phyloP scores from a whole-genome alignment of 2,329 filamentous ascomycete genomes.

The Talaromyces rugulosus region DNA sequence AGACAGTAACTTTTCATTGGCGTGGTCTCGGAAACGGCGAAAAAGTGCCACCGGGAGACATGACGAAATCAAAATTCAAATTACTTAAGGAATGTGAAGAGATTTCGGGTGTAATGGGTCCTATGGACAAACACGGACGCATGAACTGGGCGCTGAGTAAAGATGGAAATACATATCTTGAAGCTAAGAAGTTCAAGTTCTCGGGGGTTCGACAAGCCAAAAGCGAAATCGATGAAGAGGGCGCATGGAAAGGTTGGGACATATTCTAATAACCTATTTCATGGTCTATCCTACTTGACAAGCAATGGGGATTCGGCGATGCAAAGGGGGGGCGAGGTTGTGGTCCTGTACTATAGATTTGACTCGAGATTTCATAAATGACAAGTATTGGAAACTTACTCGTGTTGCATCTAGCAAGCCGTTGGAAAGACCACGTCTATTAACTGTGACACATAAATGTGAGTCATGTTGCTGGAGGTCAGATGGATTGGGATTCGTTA shows the following conservation, averaged over 20 bases:
- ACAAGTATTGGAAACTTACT: neutral
- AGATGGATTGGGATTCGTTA: neutral
- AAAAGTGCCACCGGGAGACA: too few species aligned
- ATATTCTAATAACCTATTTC: neutral
- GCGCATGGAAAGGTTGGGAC: neutral
- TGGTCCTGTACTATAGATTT: neutral
- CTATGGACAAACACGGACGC: neutral
- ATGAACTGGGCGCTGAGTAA: neutral
- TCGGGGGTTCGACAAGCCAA: neutral
- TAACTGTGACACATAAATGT: neutral
- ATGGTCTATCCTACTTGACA: too few species aligned
- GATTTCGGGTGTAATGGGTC: constrained; percentile 34
- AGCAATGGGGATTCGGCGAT: too few species aligned
- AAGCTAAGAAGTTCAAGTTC: neutral
- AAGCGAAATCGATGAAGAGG: neutral
- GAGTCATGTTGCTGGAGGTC: neutral
- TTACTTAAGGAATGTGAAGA: constrained; percentile 16
- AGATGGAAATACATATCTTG: neutral
- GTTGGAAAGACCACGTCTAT: neutral
- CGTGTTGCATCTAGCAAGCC: neutral
- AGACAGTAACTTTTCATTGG: neutral
- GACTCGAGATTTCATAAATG: neutral
- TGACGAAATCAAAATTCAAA: neutral
- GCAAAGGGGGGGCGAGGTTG: neutral
- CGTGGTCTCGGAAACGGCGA: neutral